These are phyloP conservation scores for Ceratocystis lukuohia DNA, from an alignment of 2,329 filamentous ascomycete genomes.

Conservation along the genomic window DNA sequence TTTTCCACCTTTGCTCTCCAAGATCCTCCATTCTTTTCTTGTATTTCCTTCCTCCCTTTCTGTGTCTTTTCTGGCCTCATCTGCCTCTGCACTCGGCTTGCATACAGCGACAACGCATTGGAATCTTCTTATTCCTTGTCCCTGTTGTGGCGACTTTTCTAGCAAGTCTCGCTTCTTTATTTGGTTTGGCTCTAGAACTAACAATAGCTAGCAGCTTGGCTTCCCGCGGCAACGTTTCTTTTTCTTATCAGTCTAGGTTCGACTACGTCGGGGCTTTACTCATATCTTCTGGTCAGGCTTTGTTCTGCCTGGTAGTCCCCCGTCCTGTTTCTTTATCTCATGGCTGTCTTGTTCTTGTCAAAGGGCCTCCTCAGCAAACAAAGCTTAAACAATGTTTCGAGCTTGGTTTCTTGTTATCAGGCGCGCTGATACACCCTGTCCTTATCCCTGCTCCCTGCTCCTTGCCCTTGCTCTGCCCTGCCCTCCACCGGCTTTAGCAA, in stretches of 20 bases:
- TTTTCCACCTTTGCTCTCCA: neutral
- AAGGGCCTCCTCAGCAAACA: neutral
- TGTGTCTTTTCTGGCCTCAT: no score
- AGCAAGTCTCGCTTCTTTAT: no score
- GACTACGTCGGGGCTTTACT: neutral
- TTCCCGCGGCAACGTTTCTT: neutral
- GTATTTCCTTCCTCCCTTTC: no score
- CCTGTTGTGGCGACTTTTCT: no score
- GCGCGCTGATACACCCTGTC: neutral
- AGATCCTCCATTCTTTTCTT: no score
- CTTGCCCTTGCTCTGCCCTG: no score
- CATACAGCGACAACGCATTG: no score
- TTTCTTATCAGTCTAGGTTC: neutral
- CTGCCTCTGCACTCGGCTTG: no score
- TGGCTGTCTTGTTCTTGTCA: neutral
- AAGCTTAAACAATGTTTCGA: neutral
- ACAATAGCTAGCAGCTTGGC: neutral
- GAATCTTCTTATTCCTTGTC: no score
- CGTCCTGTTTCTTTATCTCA: neutral
- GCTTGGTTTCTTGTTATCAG: neutral
- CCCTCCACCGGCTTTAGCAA: no score
- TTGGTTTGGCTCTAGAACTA: no score
- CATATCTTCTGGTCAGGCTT: neutral
- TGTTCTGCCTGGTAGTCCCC: neutral
- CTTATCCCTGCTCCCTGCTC: no score